Conservation (phyloP, 2,329 filamentous ascomycete genomes). For the Westerdykella aurantiaca region DNA sequence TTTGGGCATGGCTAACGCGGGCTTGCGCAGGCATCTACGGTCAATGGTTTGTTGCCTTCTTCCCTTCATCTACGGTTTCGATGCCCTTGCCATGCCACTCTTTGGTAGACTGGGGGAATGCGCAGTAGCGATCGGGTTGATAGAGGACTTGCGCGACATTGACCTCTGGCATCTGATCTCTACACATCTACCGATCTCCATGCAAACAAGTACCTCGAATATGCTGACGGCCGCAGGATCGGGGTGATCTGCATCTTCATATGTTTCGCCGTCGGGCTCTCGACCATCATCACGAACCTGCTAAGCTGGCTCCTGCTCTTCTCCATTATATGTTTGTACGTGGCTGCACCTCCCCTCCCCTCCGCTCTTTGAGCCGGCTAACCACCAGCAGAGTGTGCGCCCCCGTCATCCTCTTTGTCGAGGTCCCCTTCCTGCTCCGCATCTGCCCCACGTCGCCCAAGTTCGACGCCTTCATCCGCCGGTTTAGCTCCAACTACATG, state of each 20-base stretch:
- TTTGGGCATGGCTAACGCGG: background rate
- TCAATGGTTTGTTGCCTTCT: slow-evolving; percentile 53
- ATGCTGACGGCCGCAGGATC: slow-evolving; percentile 38
- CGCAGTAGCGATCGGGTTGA: background rate
- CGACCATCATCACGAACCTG: slow-evolving; percentile 58
- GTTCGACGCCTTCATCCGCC: slow-evolving; percentile 86
- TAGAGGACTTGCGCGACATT: background rate
- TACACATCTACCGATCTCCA: too few relatives aligned
- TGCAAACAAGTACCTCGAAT: background rate
- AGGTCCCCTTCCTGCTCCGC: slow-evolving; percentile 89
- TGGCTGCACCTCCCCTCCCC: background rate
- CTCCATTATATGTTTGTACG: slow-evolving; percentile 49
- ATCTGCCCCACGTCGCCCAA: slow-evolving; percentile 91
- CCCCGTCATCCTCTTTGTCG: slow-evolving; percentile 49
- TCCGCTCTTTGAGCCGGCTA: background rate
- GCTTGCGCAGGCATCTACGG: slow-evolving; percentile 56
- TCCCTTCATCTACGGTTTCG: background rate
- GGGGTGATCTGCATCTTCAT: slow-evolving; percentile 58
- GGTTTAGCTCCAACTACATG: slow-evolving; percentile 94
- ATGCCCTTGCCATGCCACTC: background rate
- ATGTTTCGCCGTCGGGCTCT: slow-evolving; percentile 62
- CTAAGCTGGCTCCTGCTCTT: slow-evolving; percentile 53
- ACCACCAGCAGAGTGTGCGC: slow-evolving; percentile 37
- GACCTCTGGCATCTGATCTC: too few relatives aligned
- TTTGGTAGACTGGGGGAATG: background rate